Conservation (phyloP, 2,329 filamentous ascomycete genomes). For the Cytospora chrysosperma region DNA sequence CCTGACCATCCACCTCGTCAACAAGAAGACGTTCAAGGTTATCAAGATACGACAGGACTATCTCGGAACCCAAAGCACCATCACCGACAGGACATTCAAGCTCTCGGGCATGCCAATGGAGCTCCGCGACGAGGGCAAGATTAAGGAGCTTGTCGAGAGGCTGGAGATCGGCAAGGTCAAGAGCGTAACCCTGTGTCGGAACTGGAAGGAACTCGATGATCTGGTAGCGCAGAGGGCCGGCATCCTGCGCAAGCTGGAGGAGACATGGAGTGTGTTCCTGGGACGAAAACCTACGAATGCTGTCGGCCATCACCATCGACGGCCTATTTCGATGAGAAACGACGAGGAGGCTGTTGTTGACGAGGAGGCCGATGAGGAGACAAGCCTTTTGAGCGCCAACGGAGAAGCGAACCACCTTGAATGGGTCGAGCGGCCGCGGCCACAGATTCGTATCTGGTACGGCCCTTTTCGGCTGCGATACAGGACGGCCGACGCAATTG, state of each 20-base stretch:
- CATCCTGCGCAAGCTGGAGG: constrained; percentile 72
- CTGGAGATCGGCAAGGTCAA: constrained; percentile 89
- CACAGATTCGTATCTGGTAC: constrained; percentile 73
- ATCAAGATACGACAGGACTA: constrained; percentile 88
- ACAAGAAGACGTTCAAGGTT: constrained; percentile 78
- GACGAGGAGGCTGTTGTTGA: constrained; percentile 36
- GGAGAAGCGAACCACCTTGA: constrained; percentile 30
- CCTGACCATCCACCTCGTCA: constrained; percentile 78
- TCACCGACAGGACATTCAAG: constrained; percentile 91
- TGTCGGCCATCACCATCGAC: constrained; percentile 30
- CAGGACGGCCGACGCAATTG: constrained; percentile 81
- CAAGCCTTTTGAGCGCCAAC: constrained; percentile 9
- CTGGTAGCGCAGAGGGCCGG: constrained; percentile 66
- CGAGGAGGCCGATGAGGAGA: constrained; percentile 43
- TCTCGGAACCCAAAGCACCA: constrained; percentile 88
- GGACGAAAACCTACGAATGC: constrained; percentile 46
- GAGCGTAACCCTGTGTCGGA: constrained; percentile 77
- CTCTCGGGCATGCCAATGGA: constrained; percentile 83
- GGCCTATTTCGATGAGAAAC: constrained; percentile 18
- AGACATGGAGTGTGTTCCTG: constrained; percentile 78
- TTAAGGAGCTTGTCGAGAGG: constrained; percentile 84
- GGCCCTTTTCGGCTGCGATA: constrained; percentile 72
- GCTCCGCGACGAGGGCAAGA: constrained; percentile 75
- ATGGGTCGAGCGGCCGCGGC: constrained; percentile 52
- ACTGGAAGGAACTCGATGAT: constrained; percentile 81